Conservation (phyloP, 1,284 basidiomycete genomes). For the Malassezia vespertilionis region DNA sequence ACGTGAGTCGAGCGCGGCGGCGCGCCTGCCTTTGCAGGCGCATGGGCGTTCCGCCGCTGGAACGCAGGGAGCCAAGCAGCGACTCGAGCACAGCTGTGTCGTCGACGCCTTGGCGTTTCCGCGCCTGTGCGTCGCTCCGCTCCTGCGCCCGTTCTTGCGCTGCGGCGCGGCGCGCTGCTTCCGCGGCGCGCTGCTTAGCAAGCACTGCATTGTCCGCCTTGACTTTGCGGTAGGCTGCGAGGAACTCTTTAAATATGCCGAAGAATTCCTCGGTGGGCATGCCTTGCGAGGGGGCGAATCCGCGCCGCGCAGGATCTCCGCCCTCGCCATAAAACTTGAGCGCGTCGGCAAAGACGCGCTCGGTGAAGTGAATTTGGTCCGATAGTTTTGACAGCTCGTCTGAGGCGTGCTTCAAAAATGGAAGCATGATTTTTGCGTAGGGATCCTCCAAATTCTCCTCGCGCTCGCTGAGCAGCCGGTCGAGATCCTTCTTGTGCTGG, state of each 20-base stretch:
- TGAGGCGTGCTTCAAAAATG: conserved; percentile 37
- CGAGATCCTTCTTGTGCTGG: conserved; percentile 43
- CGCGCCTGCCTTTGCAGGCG: conserved; percentile 36
- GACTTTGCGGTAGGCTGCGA: conserved; percentile 43
- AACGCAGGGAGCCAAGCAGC: conserved; percentile 35
- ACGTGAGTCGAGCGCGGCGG: not conserved
- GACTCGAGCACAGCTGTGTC: conserved; percentile 44
- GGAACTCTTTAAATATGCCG: conserved; percentile 46
- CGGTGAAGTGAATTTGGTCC: conserved; percentile 43
- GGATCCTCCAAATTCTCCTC: conserved; percentile 40
- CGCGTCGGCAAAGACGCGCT: conserved; percentile 39
- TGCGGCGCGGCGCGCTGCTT: conserved; percentile 39
- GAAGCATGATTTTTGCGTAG: conserved; percentile 45
- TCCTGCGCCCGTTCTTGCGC: conserved; percentile 43
- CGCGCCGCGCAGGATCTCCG: conserved; percentile 40
- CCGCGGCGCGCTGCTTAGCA: conserved; percentile 38
- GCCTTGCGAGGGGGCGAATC: conserved; percentile 30
- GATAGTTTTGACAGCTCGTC: conserved; percentile 31
- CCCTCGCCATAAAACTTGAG: conserved; percentile 47
- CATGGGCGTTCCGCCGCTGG: conserved; percentile 34
- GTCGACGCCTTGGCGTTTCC: conserved; percentile 41
- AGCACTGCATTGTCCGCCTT: conserved; percentile 40
- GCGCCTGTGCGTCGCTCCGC: conserved; percentile 32
- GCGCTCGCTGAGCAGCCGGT: conserved; percentile 39
- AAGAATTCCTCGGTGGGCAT: conserved; percentile 48